Evolutionary conservation across 1,139 yeast species (phyloP), one percentile per base, ranked within the genome.

Genomic region (Sugiyamaella novakii): DNA sequence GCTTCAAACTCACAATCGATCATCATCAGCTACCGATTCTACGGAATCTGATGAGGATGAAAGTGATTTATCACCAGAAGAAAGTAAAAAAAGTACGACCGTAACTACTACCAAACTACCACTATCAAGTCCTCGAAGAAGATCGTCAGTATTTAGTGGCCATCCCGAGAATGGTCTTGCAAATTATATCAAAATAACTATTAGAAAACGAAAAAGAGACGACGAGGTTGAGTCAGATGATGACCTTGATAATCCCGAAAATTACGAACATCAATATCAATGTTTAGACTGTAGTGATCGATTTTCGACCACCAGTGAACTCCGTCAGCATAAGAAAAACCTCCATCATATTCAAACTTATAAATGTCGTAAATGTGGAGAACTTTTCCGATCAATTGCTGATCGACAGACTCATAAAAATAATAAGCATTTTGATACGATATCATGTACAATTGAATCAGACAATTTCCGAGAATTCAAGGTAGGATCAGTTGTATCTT

Each of bases 361-460:
- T 58, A 58, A 60, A 52, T 61, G 65, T 43, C 59, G 64, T 17
- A 59, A 58, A 33, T 61, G 65, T 42, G 63, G 64, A 18, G 60
- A 60, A 49, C 56, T 60, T 42, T 61, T 61, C 51, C 46, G 47
- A 5, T 55, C 62, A 4, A 57, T 61, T 8, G 64, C 65, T 10
- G 64, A 61, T 41, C 54, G 65, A 3, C 65, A 61, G 42, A 61
- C 65, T 14, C 65, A 61, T 54, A 61, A 61, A 43, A 61, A 61
- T 51, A 61, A 61, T 54, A 54, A 54, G 46, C 65, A 61, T 43
- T 60, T 58, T 39, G 50, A 59, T 6, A 55, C 52, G 34, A 58
- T 61, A 34, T 52, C 58, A 28, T 52, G 55, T 18, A 39, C 43
- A 12, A 54, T 61, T 34, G 54, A 55, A 39, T 43, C 51, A 22